Evolutionary conservation across 805 yeast genomes (phyloP).

Genomic region (Saturnispora diversa): DNA sequence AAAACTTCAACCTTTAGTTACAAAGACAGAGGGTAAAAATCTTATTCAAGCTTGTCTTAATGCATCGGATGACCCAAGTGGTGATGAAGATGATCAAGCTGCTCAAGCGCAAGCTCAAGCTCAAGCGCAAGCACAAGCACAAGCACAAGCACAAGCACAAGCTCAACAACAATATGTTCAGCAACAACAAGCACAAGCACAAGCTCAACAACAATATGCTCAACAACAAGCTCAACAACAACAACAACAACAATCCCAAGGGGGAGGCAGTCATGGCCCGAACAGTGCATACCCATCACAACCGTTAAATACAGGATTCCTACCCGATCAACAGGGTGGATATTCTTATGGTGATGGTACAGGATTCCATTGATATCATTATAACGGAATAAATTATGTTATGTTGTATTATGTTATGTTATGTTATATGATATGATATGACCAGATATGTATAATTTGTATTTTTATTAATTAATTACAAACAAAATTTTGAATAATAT

Average conservation of each 20-base stretch:
- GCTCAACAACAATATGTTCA: conserved; percentile 17
- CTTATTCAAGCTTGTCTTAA: conserved; percentile 93
- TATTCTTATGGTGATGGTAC: conserved; percentile 14
- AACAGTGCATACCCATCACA: too few species aligned
- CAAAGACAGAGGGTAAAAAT: conserved; percentile 95
- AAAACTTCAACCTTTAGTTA: conserved; percentile 93
- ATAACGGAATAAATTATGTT: too few species aligned
- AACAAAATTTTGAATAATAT: conserved; percentile 1
- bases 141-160: conserved; percentile 23
- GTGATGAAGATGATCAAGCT: conserved; percentile 46
- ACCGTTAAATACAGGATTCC: conserved; percentile 8
- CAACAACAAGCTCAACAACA: conserved; percentile 22
- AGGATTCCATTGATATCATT: conserved; percentile 17
- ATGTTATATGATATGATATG: not conserved
- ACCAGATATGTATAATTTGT: too few species aligned
- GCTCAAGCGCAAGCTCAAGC: conserved; percentile 29
- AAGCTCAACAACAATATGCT: conserved; percentile 9
- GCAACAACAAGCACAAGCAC: conserved; percentile 22
- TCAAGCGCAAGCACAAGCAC: conserved; percentile 27
- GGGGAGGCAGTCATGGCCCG: conserved; percentile 5
- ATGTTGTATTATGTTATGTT: not conserved
- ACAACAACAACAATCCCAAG: conserved; percentile 23
- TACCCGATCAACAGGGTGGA: conserved; percentile 10
- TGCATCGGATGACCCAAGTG: conserved; percentile 81
- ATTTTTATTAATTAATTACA: not conserved